Base-by-base conservation (phyloP, 345 rosid species). In the Geranium rotundifolium region DNA sequence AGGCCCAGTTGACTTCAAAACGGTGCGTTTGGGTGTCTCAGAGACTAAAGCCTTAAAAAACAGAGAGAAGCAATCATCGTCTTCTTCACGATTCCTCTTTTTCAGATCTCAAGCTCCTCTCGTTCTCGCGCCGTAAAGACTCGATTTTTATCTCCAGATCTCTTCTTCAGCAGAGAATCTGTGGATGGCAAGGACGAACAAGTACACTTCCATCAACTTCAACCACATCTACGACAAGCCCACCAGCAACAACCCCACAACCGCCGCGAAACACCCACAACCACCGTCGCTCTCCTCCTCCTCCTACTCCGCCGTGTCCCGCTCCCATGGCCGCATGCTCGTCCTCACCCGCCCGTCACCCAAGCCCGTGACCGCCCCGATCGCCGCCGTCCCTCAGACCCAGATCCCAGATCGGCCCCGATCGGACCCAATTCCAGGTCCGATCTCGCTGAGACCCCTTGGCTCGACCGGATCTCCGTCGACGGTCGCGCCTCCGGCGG, bases 131-230 rank as follows among this genome's bases (percentile, higher is more conserved):
- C 50, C 10, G 13, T 41, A 9, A 12, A 41, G 14, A 41, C 50
- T 12, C 50, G 10, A 31, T 31, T 31, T 41, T 41, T 41, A 1
- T 4, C 50, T 1, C 14, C 4, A 9, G 10, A 4, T 41, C 10
- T 41, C 50, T 41, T 41, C 50, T 41, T 6, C 50, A 41, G 50
- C 50, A 13, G 50, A 41, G 50, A 41, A 9, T 76, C 31, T 72
- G 82, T 79, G 81, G 83, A 91, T 91, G 96, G 96, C 98, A 70
- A 84, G 87, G 74, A 62, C 81, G 68, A 91, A 91, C 73, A 88
- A 86, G 68, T 85, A 84, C 64, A 67, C 86, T 19, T 76, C 96
- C 67, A 77, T 88, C 56, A 88, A 86, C 77, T 91, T 75, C 76
- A 91, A 82, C 65, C 80, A 88, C 75, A 66, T 91, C 65, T 81